Conservation (phyloP, 371 early-diverging fungal genomes). For the Nosema granulosis region DNA sequence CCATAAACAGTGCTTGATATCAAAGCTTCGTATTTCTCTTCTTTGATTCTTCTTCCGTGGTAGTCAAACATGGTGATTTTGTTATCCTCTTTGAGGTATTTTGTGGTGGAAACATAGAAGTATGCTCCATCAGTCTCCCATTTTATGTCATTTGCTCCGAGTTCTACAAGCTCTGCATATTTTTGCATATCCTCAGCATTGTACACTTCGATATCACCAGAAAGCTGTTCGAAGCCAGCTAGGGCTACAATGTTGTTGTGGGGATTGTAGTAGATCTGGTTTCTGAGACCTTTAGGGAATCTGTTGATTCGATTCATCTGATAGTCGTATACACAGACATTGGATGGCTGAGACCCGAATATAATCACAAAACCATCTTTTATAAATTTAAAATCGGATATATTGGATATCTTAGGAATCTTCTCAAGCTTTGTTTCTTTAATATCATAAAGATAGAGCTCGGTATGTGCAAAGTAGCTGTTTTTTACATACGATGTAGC, state of each 20-base stretch:
- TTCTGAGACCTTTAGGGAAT: constrained; percentile 60
- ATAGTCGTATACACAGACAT: constrained; percentile 41
- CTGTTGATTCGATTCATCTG: constrained; percentile 46
- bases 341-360: constrained; percentile 63
- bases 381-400: constrained; percentile 52
- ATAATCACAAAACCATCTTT: constrained; percentile 59
- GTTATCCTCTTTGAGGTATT: constrained; percentile 66
- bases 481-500: constrained; percentile 56
- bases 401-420: constrained; percentile 20
- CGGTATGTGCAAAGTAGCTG: constrained; percentile 63
- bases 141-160: constrained; percentile 63
- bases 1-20: constrained; percentile 41
- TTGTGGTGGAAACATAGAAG: constrained; percentile 62
- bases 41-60: constrained; percentile 61
- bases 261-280: constrained; percentile 60
- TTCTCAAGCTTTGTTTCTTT: background rate
- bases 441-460: constrained; percentile 52
- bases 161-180: constrained; percentile 49
- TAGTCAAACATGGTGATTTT: constrained; percentile 65
- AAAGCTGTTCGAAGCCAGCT: constrained; percentile 66
- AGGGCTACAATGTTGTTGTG: constrained; percentile 57
- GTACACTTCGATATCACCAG: constrained; percentile 64
- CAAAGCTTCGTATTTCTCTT: constrained; percentile 55
- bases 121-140: constrained; percentile 64
- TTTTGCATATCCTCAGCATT: constrained; percentile 31